Conservation (phyloP, 208 protist genomes). For the Acanthamoeba lenticulata region DNA sequence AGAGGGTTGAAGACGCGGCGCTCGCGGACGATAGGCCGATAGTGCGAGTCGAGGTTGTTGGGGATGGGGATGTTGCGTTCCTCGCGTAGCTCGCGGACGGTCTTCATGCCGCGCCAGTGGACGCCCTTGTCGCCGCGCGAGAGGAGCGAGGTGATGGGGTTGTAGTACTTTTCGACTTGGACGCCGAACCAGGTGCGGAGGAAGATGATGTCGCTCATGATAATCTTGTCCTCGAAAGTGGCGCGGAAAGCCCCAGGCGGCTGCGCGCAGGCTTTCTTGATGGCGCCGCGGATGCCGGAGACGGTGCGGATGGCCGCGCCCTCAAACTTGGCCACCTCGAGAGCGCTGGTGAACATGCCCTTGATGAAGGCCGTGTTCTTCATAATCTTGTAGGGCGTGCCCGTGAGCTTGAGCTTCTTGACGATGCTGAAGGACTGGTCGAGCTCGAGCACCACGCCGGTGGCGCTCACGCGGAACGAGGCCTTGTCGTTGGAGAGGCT, state of each 20-base stretch:
- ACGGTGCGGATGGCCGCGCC: slow-evolving; percentile 98
- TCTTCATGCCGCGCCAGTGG: slow-evolving; percentile 84
- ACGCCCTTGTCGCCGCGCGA: neutral
- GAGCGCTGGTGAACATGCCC: slow-evolving; percentile 90
- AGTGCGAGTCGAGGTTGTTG: slow-evolving; percentile 84
- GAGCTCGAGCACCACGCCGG: slow-evolving; percentile 97
- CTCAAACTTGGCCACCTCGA: slow-evolving; percentile 97
- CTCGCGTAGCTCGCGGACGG: slow-evolving; percentile 82
- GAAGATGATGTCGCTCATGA: slow-evolving; percentile 97
- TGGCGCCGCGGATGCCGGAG: slow-evolving; percentile 97
- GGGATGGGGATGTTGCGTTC: slow-evolving; percentile 77
- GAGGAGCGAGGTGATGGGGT: slow-evolving; percentile 91
- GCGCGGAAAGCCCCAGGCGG: slow-evolving; percentile 94
- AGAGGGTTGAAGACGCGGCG: slow-evolving; percentile 83
- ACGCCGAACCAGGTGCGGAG: slow-evolving; percentile 98
- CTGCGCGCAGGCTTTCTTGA: slow-evolving; percentile 97
- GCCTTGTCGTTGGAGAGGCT: slow-evolving; percentile 79
- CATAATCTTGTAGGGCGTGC: slow-evolving; percentile 95
- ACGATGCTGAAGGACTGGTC: slow-evolving; percentile 94
- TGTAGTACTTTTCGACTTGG: slow-evolving; percentile 95
- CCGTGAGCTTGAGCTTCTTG: slow-evolving; percentile 99
- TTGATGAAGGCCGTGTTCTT: slow-evolving; percentile 99
- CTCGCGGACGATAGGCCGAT: slow-evolving; percentile 71
- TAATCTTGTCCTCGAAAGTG: slow-evolving; percentile 99
- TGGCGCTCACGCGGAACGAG: slow-evolving; percentile 95